phyloP scores from a whole-genome alignment of 768 basidiomycete genomes.

The Tylopilus rubrobrunneus region DNA sequence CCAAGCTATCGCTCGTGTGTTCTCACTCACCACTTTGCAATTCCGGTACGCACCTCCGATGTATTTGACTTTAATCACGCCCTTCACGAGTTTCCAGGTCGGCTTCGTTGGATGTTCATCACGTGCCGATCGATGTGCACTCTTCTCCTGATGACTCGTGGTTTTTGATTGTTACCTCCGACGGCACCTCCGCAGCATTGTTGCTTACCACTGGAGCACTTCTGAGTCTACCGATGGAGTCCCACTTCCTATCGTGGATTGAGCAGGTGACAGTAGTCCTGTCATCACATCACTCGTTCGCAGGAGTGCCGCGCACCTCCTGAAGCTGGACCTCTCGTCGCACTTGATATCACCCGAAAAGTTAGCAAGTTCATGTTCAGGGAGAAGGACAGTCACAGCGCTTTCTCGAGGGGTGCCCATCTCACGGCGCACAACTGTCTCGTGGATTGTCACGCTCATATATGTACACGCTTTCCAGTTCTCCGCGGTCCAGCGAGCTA shows the following conservation, averaged over 20 bases:
- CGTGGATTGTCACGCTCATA: constrained; percentile 51
- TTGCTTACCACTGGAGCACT: constrained; percentile 53
- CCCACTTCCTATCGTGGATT: constrained; percentile 29
- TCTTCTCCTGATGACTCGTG: constrained; percentile 59
- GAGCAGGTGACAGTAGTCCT: constrained; percentile 22
- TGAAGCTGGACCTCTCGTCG: constrained; percentile 39
- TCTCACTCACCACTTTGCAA: constrained; percentile 50
- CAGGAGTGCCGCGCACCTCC: constrained; percentile 40
- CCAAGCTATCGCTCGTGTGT: constrained; percentile 41
- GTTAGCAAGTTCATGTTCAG: constrained; percentile 56
- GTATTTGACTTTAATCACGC: background rate
- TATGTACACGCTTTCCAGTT: constrained; percentile 61
- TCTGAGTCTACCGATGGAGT: constrained; percentile 53
- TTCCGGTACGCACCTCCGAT: constrained; percentile 39
- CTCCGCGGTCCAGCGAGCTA: constrained; percentile 47
- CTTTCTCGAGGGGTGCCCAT: constrained; percentile 14
- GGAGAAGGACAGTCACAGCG: constrained; percentile 33
- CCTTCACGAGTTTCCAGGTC: constrained; percentile 32
- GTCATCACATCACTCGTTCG: constrained; percentile 45
- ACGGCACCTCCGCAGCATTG: constrained; percentile 21
- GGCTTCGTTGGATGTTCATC: constrained; percentile 39
- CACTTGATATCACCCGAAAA: constrained; percentile 51
- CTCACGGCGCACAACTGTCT: constrained; percentile 43
- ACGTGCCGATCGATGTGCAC: constrained; percentile 31
- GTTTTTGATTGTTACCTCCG: constrained; percentile 34